A percentile compares a stretch with the other conserved stretches of the same genome.
Evolutionary conservation across 1,139 yeast genomes (phyloP).

Genomic region (Sugiyamaella pinicola): DNA sequence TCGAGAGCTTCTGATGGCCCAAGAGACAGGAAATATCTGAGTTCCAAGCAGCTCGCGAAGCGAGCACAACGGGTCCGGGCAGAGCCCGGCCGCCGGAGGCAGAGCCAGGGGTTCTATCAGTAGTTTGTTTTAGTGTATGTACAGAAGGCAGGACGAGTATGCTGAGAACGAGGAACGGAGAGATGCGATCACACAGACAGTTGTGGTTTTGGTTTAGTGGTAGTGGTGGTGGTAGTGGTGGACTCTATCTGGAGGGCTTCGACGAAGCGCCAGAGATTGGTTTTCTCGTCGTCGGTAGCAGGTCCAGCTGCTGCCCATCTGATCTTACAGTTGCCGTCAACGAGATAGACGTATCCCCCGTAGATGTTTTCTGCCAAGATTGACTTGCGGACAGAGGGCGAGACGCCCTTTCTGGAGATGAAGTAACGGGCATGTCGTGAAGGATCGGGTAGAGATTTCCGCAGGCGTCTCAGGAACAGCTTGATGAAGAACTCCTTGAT

Average conservation of each 20-base stretch:
- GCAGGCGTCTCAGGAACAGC: conserved; percentile 47
- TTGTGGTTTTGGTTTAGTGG: too few relatives aligned
- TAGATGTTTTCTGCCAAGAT: conserved; percentile 72
- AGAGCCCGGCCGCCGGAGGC: too few relatives aligned
- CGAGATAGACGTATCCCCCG: conserved; percentile 79
- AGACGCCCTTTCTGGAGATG: conserved; percentile 62
- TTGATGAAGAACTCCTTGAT: conserved; percentile 66
- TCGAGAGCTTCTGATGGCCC: too few relatives aligned
- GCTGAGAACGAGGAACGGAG: too few relatives aligned
- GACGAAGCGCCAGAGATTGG: conserved; percentile 68
- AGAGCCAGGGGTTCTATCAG: too few relatives aligned
- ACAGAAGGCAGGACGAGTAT: too few relatives aligned
- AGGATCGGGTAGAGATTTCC: conserved; percentile 46
- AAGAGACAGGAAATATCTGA: too few relatives aligned
- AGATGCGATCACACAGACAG: too few relatives aligned
- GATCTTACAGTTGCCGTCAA: conserved; percentile 72
- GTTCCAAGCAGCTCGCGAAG: too few relatives aligned
- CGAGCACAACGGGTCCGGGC: too few relatives aligned
- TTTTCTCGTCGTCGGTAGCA: conserved; percentile 63
- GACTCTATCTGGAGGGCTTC: conserved; percentile 32
- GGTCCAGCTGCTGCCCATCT: conserved; percentile 94
- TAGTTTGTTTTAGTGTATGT: too few relatives aligned
- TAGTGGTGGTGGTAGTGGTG: neutral
- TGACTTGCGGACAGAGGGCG: conserved; percentile 59
- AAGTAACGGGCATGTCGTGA: conserved; percentile 61